Conservation (phyloP, 2,329 filamentous ascomycete species). For the Pseudogymnoascus verrucosus region DNA sequence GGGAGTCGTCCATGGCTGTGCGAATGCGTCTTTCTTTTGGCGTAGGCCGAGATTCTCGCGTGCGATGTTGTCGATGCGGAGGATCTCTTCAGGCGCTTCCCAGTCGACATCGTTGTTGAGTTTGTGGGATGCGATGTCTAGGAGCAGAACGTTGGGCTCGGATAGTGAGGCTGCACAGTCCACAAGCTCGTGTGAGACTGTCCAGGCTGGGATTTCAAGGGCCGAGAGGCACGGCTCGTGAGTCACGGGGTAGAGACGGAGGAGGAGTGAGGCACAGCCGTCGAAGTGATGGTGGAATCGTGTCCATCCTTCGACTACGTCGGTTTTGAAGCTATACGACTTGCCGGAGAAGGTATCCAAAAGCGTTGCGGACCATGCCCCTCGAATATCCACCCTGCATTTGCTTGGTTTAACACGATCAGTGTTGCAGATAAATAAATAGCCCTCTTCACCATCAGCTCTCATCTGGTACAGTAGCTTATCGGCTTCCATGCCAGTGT, state of each 20-base stretch:
- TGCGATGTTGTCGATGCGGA: slow-evolving; percentile 25
- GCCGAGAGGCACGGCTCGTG: not conserved
- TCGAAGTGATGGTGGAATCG: slow-evolving; percentile 23
- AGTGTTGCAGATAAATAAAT: slow-evolving; percentile 28
- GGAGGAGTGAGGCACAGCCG: slow-evolving; percentile 25
- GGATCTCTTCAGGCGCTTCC: slow-evolving; percentile 21
- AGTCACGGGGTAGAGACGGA: slow-evolving; percentile 18
- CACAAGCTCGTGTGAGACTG: not conserved
- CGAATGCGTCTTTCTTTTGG: slow-evolving; percentile 21
- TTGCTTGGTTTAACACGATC: slow-evolving; percentile 19
- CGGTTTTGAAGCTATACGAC: slow-evolving; percentile 9
- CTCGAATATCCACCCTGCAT: slow-evolving; percentile 21
- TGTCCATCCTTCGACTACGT: slow-evolving; percentile 19
- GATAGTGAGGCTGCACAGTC: slow-evolving; percentile 16
- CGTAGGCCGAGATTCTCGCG: slow-evolving; percentile 21
- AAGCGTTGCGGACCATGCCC: slow-evolving; percentile 22
- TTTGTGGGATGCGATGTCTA: slow-evolving; percentile 26
- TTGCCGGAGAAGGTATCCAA: slow-evolving; percentile 25
- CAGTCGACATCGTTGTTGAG: slow-evolving; percentile 18
- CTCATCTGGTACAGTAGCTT: slow-evolving; percentile 27
- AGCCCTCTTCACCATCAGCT: slow-evolving; percentile 23
- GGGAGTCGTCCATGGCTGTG: slow-evolving; percentile 25
- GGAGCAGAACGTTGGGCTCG: slow-evolving; percentile 27
- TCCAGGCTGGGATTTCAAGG: not conserved
- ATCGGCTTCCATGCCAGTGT: slow-evolving; percentile 10